These are phyloP conservation scores for Suhomyces terraborum DNA, from an alignment of 1,139 yeast species.

Conservation along the genomic window DNA sequence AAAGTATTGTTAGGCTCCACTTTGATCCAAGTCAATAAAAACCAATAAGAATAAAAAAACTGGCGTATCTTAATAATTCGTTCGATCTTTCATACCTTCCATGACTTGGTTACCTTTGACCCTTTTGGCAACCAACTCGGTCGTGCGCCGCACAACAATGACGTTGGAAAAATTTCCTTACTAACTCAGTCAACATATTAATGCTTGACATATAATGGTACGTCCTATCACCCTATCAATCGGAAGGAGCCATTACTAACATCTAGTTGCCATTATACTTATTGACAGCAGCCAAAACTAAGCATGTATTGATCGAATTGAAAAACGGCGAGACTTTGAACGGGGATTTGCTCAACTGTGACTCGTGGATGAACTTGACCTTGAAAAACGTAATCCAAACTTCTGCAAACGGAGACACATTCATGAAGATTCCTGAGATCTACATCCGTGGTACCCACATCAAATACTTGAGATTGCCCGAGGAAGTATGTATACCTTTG, in stretches of 20 bases:
- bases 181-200: slow-evolving; percentile 5
- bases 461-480: slow-evolving; percentile 50
- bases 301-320: slow-evolving; percentile 84
- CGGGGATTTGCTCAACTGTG: slow-evolving; percentile 85
- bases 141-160: slow-evolving; percentile 8
- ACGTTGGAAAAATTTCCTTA: slow-evolving; percentile 14
- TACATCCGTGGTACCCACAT: slow-evolving; percentile 84
- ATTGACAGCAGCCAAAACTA: slow-evolving; percentile 88
- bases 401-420: slow-evolving; percentile 65
- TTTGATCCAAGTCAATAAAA: no score
- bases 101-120: no score
- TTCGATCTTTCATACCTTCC: no score
- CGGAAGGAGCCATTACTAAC: slow-evolving; percentile 23
- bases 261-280: slow-evolving; percentile 81
- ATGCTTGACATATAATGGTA: slow-evolving; percentile 15
- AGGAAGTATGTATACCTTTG: slow-evolving; percentile 30
- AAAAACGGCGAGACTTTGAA: slow-evolving; percentile 89
- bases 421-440: slow-evolving; percentile 70
- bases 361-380: slow-evolving; percentile 94
- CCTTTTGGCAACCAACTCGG: not conserved
- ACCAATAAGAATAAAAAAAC: no score
- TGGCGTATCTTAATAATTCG: no score
- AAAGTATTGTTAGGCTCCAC: no score
- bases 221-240: not conserved
- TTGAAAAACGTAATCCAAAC: slow-evolving; percentile 77